These are phyloP conservation scores for Eutrema yunnanense DNA, from an alignment of 345 rosid species.

Conservation along the genomic window DNA sequence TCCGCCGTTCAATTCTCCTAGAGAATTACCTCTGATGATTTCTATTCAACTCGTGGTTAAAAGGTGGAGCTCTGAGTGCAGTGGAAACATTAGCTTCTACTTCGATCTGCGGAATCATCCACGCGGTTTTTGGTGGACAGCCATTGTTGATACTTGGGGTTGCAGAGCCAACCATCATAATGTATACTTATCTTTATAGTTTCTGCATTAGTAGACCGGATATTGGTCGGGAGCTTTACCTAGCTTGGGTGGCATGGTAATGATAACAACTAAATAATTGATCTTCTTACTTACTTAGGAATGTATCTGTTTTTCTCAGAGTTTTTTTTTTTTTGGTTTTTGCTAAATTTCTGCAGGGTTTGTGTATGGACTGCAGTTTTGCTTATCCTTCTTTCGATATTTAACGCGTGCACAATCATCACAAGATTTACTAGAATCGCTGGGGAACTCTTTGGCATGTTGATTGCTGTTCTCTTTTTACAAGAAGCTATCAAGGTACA, in stretches of 20 bases:
- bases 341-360: slow-evolving; percentile 38
- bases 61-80: slow-evolving; percentile 66
- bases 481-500: slow-evolving; percentile 78
- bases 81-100: slow-evolving; percentile 82
- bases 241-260: slow-evolving; percentile 87
- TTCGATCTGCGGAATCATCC: slow-evolving; percentile 72
- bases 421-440: slow-evolving; percentile 65
- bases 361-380: slow-evolving; percentile 69
- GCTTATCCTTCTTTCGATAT: slow-evolving; percentile 60
- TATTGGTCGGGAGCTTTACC: slow-evolving; percentile 49
- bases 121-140: slow-evolving; percentile 79
- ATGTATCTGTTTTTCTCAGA: neutral
- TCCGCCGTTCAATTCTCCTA: neutral
- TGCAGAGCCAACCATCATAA: slow-evolving; percentile 83
- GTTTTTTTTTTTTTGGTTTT: neutral
- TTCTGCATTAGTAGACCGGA: slow-evolving; percentile 53
- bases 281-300: neutral
- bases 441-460: slow-evolving; percentile 76
- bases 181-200: slow-evolving; percentile 76
- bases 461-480: slow-evolving; percentile 69
- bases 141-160: slow-evolving; percentile 81
- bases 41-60: neutral
- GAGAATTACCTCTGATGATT: neutral
- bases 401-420: slow-evolving; percentile 57
- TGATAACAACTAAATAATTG: neutral